A percentile compares a stretch with the other conserved stretches of the same genome.
phyloP scores from a whole-genome alignment of 805 yeast genomes.

The Ogataea saltuana region DNA sequence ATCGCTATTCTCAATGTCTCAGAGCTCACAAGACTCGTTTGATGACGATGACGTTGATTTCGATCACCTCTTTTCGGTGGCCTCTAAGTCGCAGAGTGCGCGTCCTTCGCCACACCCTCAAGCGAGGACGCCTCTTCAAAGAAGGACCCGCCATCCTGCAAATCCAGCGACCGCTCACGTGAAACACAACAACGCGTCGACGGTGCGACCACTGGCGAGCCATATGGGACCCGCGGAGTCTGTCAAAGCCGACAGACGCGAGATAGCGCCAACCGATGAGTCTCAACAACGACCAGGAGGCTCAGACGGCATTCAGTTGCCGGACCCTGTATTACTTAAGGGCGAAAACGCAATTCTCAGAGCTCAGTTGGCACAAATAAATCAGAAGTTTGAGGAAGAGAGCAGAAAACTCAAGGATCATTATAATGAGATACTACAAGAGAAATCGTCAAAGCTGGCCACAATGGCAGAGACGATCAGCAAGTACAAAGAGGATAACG shows the following conservation, averaged over 20 bases:
- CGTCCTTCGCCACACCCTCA: slow-evolving; percentile 2
- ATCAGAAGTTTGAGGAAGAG: slow-evolving; percentile 38
- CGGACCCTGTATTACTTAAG: slow-evolving; percentile 36
- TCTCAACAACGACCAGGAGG: no score
- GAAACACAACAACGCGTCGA: no score
- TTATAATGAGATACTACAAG: slow-evolving; percentile 22
- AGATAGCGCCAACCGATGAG: no score
- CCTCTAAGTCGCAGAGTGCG: slow-evolving; percentile 9
- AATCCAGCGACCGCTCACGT: not conserved
- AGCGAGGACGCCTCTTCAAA: not conserved
- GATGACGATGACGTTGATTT: slow-evolving; percentile 36
- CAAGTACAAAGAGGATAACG: slow-evolving; percentile 53
- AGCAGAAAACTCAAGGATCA: slow-evolving; percentile 39
- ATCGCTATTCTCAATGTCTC: slow-evolving; percentile 7
- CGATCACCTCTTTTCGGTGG: slow-evolving; percentile 24
- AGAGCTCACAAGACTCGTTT: slow-evolving; percentile 31
- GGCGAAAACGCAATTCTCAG: slow-evolving; percentile 84
- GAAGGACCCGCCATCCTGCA: not conserved
- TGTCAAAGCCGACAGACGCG: no score
- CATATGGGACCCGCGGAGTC: no score
- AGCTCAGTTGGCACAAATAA: slow-evolving; percentile 55
- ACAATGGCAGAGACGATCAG: slow-evolving; percentile 38
- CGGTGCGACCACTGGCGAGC: no score
- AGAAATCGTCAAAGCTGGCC: slow-evolving; percentile 26
- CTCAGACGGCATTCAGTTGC: no score